phyloP scores from a whole-genome alignment of 2,329 filamentous ascomycete genomes.

The Allantophomopsis cytisporea region DNA sequence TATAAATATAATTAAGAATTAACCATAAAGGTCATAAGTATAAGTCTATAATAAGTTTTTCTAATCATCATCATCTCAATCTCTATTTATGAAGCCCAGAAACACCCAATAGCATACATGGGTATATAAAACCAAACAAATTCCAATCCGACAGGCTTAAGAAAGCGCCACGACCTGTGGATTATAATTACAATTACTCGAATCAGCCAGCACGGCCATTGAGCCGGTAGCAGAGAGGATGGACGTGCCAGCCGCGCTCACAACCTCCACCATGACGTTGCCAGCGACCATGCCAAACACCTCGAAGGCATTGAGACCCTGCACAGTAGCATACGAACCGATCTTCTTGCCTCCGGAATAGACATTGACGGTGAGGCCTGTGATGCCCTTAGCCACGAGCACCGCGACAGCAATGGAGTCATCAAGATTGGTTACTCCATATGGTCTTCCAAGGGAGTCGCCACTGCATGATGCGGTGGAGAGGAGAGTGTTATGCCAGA shows the following conservation, averaged over 20 bases:
- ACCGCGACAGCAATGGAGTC: not conserved
- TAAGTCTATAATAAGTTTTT: too few relatives aligned
- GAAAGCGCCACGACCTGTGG: too few relatives aligned
- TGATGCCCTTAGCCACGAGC: not conserved
- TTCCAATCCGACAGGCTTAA: too few relatives aligned
- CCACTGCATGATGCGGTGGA: conserved; percentile 1
- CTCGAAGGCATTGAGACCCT: not conserved
- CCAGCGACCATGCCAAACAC: not conserved
- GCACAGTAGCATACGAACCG: not conserved
- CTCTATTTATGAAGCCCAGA: too few relatives aligned
- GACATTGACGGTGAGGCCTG: not conserved
- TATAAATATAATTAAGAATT: too few relatives aligned
- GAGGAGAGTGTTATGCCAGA: conserved; percentile 16
- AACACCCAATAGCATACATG: too few relatives aligned
- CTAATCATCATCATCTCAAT: too few relatives aligned
- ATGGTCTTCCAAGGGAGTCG: not conserved
- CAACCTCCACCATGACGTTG: not conserved
- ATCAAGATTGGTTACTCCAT: not conserved
- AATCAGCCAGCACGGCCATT: conserved; percentile 2
- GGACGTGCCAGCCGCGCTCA: not conserved
- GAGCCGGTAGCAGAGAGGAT: conserved; percentile 4
- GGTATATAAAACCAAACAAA: too few relatives aligned
- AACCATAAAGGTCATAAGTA: too few relatives aligned
- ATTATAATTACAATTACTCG: conserved; percentile 6
- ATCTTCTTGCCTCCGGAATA: not conserved